These are phyloP conservation scores for Boletus coccyginus DNA, from an alignment of 768 basidiomycete species.

Conservation along the genomic window DNA sequence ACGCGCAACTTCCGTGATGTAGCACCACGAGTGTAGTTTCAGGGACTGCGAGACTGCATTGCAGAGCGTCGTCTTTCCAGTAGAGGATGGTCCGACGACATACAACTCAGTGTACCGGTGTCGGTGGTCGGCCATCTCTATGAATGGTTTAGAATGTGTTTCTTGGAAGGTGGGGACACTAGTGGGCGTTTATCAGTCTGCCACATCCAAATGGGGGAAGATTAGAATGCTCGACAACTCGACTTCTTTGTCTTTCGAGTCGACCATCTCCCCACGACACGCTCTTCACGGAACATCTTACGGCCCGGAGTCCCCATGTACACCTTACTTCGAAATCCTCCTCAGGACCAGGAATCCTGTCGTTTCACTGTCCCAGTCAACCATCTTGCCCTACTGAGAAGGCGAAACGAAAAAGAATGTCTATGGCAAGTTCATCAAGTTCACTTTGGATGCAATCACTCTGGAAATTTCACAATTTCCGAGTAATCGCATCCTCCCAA, in stretches of 20 bases:
- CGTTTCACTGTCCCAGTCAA: slow-evolving; percentile 39
- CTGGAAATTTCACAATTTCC: slow-evolving; percentile 49
- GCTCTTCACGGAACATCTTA: background rate
- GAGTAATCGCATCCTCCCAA: slow-evolving; percentile 56
- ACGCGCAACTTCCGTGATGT: slow-evolving; percentile 62
- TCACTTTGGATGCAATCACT: slow-evolving; percentile 48
- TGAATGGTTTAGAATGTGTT: slow-evolving; percentile 1
- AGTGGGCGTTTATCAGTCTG: slow-evolving; percentile 3
- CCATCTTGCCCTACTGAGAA: slow-evolving; percentile 26
- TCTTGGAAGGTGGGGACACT: slow-evolving; percentile 17
- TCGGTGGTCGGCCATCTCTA: slow-evolving; percentile 15
- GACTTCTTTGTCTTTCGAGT: background rate
- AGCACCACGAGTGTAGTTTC: slow-evolving; percentile 35
- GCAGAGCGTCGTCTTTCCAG: slow-evolving; percentile 71
- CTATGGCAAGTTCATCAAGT: slow-evolving; percentile 50
- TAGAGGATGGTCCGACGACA: slow-evolving; percentile 57
- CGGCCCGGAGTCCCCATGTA: slow-evolving; percentile 13
- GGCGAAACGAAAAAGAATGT: slow-evolving; percentile 25
- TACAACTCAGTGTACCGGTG: slow-evolving; percentile 32
- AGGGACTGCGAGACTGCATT: slow-evolving; percentile 45
- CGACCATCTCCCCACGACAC: background rate
- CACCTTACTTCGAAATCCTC: slow-evolving; percentile 39
- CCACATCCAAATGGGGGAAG: slow-evolving; percentile 11
- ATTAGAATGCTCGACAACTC: background rate
- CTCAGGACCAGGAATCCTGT: slow-evolving; percentile 53